Base-by-base conservation (phyloP, 495 filamentous ascomycete species). In the Lasiosphaeris hirsuta region DNA sequence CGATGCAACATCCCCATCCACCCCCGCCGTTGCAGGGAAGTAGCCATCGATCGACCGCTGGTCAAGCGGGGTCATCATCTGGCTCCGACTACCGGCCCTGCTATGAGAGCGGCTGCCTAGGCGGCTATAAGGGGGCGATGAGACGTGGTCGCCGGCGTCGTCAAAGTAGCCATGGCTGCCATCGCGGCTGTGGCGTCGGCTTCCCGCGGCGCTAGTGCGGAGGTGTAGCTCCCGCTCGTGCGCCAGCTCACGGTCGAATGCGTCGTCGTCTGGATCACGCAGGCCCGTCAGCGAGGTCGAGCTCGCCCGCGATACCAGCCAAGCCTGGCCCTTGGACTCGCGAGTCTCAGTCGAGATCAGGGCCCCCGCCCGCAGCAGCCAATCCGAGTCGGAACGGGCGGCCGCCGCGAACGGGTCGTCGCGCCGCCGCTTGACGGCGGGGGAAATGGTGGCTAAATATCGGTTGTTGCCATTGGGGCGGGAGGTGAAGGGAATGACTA, bases 281-380 rank as follows among this genome's bases (percentile, higher is more conserved):
- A 81, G 74, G 7, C 74, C 77, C 7, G 80, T 73, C 11, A 92
- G 76, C 61, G 81, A 88, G 0, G 89, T 91, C 5, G 86, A 88
- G 56, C 82, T 88, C 34, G 82, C 83, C 52, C 87, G 82, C 56
- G 87, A 86, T 5, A 80, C 78, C 3, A 94, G 81, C 90, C 90
- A 94, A 41, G 82, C 77, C 67, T 91, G 88, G 10, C 90, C 90
- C 67, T 91, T 92, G 63, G 83, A 83, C 60, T 92, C 89, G 56
- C 89, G 78, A 2, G 86, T 78, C 44, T 85, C 84, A 4, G 82
- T 80, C n/a, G 86, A 82, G 10, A 92, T 82, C 18, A 85, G 70
- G 9, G 87, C 85, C 1, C 88, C 90, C 2, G 87, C 82, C 47
- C 87, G 85, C 14, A 88, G 78, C 57, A 94, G 78, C 88, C 89